Evolutionary conservation across 371 early-diverging fungal species (phyloP), one percentile per base, ranked within the genome.

Genomic region (Syncephalastrum sp.): DNA sequence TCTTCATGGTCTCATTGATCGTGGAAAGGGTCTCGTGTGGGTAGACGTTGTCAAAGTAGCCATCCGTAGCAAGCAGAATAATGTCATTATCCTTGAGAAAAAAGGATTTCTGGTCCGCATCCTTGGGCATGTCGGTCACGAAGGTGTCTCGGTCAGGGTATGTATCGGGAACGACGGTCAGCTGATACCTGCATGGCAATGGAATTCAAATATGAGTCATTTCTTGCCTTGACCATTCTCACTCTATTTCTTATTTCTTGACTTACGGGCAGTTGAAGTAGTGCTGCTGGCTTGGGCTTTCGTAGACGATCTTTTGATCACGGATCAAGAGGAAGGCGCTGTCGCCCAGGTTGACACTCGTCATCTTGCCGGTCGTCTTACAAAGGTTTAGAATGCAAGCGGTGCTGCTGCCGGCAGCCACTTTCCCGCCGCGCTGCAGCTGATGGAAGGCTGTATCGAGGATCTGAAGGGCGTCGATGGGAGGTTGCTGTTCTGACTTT

Each of bases 31-130:
- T 83, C 46, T 88, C 88, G n/a, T 82, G 68, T 1, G 82, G 59
- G 56, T 81, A 86, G 12, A 88, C 82, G 64, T 88, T 88, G 55
- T 88, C 88, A 67, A 85, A 86, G 54, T 85, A 84, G 1, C 88
- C 88, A 59, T 88, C 88, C 0, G 88, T 86, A 0, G 85, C 88
- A 33, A 88, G 50, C n/a, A 88, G 61, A 51, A 88, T 81, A 38
- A 88, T 69, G 56, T 88, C 88, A 8, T 83, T 83, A 60, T 86
- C 77, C 54, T 84, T 82, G n/a, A 88, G 62, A 42, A 82, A 82
- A 54, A 83, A 82, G 0, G 71, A 73, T 47, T 74, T 80, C 42
- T 76, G 81, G 24, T 79, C 79, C 1, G 84, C 88, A 57, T 88
- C 85, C 45, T 82, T 78, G 38, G 87, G 87, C 55, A 78, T 57